These are phyloP conservation scores for Colletotrichum sp. DNA, from an alignment of 2,329 filamentous ascomycete species.

Conservation along the genomic window DNA sequence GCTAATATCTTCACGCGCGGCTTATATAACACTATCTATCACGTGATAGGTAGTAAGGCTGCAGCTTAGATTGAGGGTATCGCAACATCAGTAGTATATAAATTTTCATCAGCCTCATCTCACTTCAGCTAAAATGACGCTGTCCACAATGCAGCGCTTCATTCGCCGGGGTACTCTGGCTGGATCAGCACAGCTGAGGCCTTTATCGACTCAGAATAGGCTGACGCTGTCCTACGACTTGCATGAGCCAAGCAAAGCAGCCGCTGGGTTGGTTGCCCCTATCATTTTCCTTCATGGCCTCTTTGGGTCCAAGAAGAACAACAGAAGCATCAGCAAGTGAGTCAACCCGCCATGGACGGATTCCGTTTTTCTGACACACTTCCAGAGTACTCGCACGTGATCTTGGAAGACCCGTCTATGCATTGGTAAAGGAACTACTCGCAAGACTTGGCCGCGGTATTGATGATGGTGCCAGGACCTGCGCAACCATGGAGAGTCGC, in stretches of 20 bases:
- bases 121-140: neutral
- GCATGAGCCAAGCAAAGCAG: conserved; percentile 58
- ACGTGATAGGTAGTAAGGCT: too few relatives aligned
- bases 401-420: conserved; percentile 80
- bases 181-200: neutral
- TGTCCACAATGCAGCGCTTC: neutral
- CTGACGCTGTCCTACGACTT: conserved; percentile 62
- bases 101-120: neutral
- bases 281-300: conserved; percentile 92
- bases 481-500: conserved; percentile 91
- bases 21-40: neutral
- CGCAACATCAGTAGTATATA: neutral
- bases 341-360: conserved; percentile 32
- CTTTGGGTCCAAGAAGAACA: conserved; percentile 96
- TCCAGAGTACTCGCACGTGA: conserved; percentile 79
- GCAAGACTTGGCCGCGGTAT: conserved; percentile 8
- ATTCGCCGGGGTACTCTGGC: neutral
- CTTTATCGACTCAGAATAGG: neutral
- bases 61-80: too few relatives aligned
- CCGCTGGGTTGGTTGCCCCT: conserved; percentile 51
- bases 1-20: too few relatives aligned
- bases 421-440: conserved; percentile 62
- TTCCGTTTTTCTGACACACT: conserved; percentile 11
- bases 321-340: conserved; percentile 92
- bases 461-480: conserved; percentile 66